Base-by-base conservation (phyloP, 2,329 filamentous ascomycete genomes). In the Albophoma yamanashiensis region DNA sequence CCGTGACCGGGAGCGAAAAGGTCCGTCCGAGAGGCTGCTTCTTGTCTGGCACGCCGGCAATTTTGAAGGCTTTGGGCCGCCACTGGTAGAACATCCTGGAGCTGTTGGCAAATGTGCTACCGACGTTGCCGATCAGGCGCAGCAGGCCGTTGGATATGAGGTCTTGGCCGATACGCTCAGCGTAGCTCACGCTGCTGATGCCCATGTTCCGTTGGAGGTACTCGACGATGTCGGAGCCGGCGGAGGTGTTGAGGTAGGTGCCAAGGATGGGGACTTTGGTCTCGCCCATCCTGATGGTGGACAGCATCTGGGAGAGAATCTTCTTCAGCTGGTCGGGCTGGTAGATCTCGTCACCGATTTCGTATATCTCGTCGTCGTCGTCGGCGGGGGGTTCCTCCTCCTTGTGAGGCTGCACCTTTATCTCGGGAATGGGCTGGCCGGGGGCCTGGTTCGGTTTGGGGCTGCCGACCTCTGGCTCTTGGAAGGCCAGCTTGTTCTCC, bases 11-110 rank as follows among this genome's bases (percentile, higher is more conserved):
- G 60, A 88, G 76, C 3, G 92, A 94, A 62, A 91, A 89, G 8
- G 90, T 89, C 62, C 92, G 85, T 65, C 83, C 82, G 57, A 93
- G 71, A 1, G 85, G 73, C 61, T 82, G 80, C 79, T 92, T 95
- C 82, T 91, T 96, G 73, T 97, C 93, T 0, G 91, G 92, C 58
- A 96, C 80, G 27, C 92, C 93, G 34, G 91, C 87, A 60, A 94
- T 73, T 70, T 95, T 87, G 77, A 97, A 99, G 6, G 90, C 88
- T 76, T 91, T 95, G 9, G 92, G 85, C 59, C 91, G 88, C 94
- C 94, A 99, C 74, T 99, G 94, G 73, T 99, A 99, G 72, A 90
- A 93, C 86, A 97, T 89, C 75, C 89, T 91, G 64, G 92, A 96
- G 79, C 92, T 97, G 76, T 99, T 99, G 67, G 93, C 92, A 71